Evolutionary conservation across 371 early-diverging fungal genomes (phyloP).

Genomic region (Lichtheimia corymbifera): DNA sequence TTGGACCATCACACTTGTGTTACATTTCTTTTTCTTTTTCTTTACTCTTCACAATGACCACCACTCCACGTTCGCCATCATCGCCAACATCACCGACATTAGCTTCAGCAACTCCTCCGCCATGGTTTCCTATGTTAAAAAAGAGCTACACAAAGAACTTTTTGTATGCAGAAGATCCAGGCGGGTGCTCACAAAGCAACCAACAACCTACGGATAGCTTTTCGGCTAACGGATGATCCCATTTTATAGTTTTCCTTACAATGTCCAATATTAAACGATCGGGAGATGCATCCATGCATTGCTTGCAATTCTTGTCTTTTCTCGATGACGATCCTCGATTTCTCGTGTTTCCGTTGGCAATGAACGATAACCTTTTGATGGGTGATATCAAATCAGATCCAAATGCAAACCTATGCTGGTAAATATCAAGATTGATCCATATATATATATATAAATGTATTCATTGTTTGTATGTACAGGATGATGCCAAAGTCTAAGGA

Average conservation of each 20-base stretch:
- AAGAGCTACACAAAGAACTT: slow-evolving; percentile 22
- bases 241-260: slow-evolving; percentile 1
- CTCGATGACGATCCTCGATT: slow-evolving; percentile 57
- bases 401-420: slow-evolving; percentile 58
- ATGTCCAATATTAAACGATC: slow-evolving; percentile 29
- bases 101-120: slow-evolving; percentile 15
- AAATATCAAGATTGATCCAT: background rate
- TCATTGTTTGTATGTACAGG: slow-evolving; percentile 30
- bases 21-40: background rate
- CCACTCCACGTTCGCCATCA: slow-evolving; percentile 15
- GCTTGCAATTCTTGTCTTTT: slow-evolving; percentile 53
- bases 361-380: slow-evolving; percentile 61
- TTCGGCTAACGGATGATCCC: background rate
- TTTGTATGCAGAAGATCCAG: slow-evolving; percentile 16
- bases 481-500: slow-evolving; percentile 72
- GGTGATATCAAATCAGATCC: slow-evolving; percentile 66
- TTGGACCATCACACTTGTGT: background rate
- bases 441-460: no score
- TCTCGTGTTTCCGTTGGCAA: slow-evolving; percentile 54
- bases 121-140: slow-evolving; percentile 22
- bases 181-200: slow-evolving; percentile 6
- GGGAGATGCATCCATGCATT: slow-evolving; percentile 53
- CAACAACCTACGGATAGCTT: background rate
- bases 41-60: background rate
- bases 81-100: slow-evolving; percentile 21